These are phyloP conservation scores for Stagonosporopsis chrysanthemi DNA, from an alignment of 2,329 filamentous ascomycete species.

Conservation along the genomic window DNA sequence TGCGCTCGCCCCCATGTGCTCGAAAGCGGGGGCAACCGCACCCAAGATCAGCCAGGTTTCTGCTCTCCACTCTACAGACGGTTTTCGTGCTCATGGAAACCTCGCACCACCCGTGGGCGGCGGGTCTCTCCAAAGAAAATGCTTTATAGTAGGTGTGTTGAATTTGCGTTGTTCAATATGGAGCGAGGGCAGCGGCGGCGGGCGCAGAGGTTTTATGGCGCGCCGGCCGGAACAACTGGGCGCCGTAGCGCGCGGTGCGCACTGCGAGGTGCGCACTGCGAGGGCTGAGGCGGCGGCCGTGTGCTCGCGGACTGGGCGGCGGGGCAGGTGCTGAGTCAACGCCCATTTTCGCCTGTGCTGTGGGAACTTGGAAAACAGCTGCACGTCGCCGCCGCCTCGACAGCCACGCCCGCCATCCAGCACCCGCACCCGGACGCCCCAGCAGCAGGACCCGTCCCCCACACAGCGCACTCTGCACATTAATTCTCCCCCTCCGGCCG, in stretches of 20 bases:
- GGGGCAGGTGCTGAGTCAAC: slow-evolving; percentile 41
- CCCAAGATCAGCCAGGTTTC: slow-evolving; percentile 62
- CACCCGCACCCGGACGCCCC: not conserved
- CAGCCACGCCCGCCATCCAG: not conserved
- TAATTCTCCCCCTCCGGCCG: too few species aligned
- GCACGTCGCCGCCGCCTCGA: slow-evolving; percentile 2
- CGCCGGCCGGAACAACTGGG: slow-evolving; percentile 5
- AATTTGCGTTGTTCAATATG: slow-evolving; percentile 65
- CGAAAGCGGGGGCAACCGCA: slow-evolving; percentile 61
- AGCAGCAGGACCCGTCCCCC: slow-evolving; percentile 11
- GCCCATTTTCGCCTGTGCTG: slow-evolving; percentile 46
- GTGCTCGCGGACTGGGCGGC: too few species aligned
- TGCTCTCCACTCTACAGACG: slow-evolving; percentile 65
- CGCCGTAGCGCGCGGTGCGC: not conserved
- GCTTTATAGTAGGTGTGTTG: slow-evolving; percentile 53
- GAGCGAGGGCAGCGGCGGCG: slow-evolving; percentile 45
- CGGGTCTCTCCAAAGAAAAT: slow-evolving; percentile 61
- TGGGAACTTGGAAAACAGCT: slow-evolving; percentile 34
- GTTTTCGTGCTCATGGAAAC: slow-evolving; percentile 65
- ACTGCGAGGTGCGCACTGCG: too few species aligned
- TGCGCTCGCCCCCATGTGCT: slow-evolving; percentile 62
- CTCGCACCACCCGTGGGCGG: slow-evolving; percentile 47
- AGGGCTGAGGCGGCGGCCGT: slow-evolving; percentile 38
- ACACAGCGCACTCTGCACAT: not conserved
- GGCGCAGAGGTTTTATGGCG: slow-evolving; percentile 37